Evolutionary conservation across 768 basidiomycete genomes (phyloP).

Genomic region (Suillus paluster): DNA sequence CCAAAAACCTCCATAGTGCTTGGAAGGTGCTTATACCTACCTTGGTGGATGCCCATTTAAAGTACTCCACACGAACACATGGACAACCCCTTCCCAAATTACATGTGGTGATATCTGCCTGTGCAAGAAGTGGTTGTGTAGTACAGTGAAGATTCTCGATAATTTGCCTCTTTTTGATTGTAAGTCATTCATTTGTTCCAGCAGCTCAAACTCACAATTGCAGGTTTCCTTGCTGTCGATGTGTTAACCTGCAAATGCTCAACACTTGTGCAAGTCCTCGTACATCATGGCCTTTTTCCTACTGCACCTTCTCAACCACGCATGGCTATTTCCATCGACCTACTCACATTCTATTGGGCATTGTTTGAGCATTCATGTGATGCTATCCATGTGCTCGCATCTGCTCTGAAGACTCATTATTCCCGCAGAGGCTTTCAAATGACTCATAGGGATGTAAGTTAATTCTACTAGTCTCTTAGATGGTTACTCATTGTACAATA

Average conservation of each 20-base stretch:
- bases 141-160: neutral
- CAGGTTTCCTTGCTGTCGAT: slow-evolving; percentile 21
- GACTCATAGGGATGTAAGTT: neutral
- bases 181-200: neutral
- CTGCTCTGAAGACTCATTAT: slow-evolving; percentile 4
- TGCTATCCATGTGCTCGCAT: slow-evolving; percentile 16
- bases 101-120: neutral
- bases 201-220: neutral
- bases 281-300: slow-evolving; percentile 39
- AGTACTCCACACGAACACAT: neutral
- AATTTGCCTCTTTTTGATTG: slow-evolving; percentile 3
- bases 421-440: slow-evolving; percentile 16
- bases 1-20: neutral
- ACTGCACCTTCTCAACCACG: slow-evolving; percentile 25
- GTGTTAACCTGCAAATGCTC: slow-evolving; percentile 30
- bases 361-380: slow-evolving; percentile 43
- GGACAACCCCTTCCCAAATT: neutral
- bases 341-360: slow-evolving; percentile 38
- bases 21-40: slow-evolving; percentile 3
- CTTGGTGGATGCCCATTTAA: neutral
- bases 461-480: slow-evolving; percentile 25
- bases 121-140: neutral
- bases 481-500: slow-evolving; percentile 11
- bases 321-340: slow-evolving; percentile 27
- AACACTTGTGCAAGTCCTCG: slow-evolving; percentile 24